A percentile compares a stretch with the other conserved stretches of the same genome.
phyloP scores from a whole-genome alignment of 768 basidiomycete genomes.

The Russula sp. region DNA sequence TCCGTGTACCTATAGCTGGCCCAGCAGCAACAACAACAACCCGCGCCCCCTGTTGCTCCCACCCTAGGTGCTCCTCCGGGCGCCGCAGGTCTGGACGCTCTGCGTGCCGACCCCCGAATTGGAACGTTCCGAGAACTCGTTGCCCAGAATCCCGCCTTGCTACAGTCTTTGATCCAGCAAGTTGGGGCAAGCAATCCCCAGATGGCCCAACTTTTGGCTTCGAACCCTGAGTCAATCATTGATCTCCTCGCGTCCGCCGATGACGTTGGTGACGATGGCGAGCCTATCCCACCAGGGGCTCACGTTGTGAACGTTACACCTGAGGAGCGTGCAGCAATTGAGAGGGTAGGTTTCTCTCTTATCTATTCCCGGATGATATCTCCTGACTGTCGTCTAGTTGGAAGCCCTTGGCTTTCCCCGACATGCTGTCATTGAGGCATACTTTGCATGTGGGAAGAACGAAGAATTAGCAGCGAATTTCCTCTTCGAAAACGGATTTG shows the following conservation, averaged over 20 bases:
- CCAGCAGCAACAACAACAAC: slow-evolving; percentile 53
- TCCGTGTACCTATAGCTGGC: slow-evolving; percentile 44
- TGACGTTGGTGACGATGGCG: slow-evolving; percentile 35
- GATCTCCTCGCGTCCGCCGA: slow-evolving; percentile 44
- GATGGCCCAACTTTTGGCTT: slow-evolving; percentile 57
- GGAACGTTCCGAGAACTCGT: slow-evolving; percentile 67
- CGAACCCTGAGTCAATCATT: slow-evolving; percentile 64
- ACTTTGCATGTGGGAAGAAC: slow-evolving; percentile 92
- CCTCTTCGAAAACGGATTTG: slow-evolving; percentile 69
- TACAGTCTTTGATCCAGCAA: slow-evolving; percentile 82
- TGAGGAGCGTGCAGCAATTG: slow-evolving; percentile 85
- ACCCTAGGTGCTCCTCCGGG: background rate
- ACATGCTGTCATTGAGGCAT: slow-evolving; percentile 79
- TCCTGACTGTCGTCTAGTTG: slow-evolving; percentile 41
- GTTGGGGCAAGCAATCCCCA: slow-evolving; percentile 67
- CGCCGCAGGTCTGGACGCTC: slow-evolving; percentile 39
- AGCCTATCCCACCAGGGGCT: slow-evolving; percentile 37
- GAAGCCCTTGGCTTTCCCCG: slow-evolving; percentile 83
- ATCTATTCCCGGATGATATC: background rate
- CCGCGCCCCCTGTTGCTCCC: slow-evolving; percentile 28
- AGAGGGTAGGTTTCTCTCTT: slow-evolving; percentile 53
- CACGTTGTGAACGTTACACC: slow-evolving; percentile 71
- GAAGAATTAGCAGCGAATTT: slow-evolving; percentile 96
- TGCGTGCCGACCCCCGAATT: slow-evolving; percentile 60
- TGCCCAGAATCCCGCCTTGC: slow-evolving; percentile 63